Conservation (phyloP, 768 basidiomycete species). For the Chlorophyllum brunneum region DNA sequence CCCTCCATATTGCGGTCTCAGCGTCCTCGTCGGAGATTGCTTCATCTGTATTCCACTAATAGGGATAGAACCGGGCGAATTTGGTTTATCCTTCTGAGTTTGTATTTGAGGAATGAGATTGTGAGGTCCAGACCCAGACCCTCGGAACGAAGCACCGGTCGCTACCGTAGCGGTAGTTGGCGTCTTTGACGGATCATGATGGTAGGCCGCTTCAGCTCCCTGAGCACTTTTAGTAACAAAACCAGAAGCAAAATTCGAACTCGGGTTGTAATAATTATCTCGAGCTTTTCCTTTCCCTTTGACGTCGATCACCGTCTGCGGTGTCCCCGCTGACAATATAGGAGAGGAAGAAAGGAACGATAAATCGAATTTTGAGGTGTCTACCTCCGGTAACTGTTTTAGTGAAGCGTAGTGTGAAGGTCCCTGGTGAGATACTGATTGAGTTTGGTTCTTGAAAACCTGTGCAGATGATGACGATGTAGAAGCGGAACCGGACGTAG, state of each 20-base stretch:
- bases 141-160: not conserved
- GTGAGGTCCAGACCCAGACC: not conserved
- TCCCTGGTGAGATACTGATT: not conserved
- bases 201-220: not conserved
- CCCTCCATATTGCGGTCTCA: not conserved
- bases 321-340: too few species aligned
- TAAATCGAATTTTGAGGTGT: constrained; percentile 29
- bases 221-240: constrained; percentile 16
- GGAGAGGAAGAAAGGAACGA: constrained; percentile 18
- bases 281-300: constrained; percentile 23
- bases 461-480: not conserved
- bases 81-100: not conserved
- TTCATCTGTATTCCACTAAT: not conserved
- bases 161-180: not conserved
- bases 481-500: not conserved
- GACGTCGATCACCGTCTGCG: constrained; percentile 6
- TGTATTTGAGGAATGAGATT: not conserved
- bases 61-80: not conserved
- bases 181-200: constrained; percentile 11
- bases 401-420: not conserved
- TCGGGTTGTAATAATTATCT: constrained; percentile 4
- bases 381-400: constrained; percentile 21
- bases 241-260: not conserved
- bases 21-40: constrained; percentile 9
- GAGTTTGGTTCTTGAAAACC: not conserved